A percentile compares a stretch with the other conserved stretches of the same genome.
These are phyloP conservation scores for Dactylellina drechsleri DNA, from an alignment of 2,329 filamentous ascomycete genomes.

Conservation along the genomic window DNA sequence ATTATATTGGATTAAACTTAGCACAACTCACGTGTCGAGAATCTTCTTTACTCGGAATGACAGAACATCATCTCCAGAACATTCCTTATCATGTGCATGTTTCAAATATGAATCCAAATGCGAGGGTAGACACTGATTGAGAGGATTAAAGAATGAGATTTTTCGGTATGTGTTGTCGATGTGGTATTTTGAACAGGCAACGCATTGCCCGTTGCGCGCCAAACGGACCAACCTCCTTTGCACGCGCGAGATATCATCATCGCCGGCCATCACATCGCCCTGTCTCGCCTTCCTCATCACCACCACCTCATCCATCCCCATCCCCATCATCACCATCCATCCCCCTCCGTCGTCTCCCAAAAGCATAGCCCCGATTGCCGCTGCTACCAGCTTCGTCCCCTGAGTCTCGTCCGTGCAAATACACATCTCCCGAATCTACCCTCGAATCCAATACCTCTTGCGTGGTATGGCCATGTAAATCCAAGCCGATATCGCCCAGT, in stretches of 20 bases:
- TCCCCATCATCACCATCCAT: no score
- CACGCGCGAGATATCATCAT: slow-evolving; percentile 39
- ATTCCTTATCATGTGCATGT: no score
- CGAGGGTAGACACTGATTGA: neutral
- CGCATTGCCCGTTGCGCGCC: slow-evolving; percentile 11
- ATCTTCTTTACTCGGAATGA: no score
- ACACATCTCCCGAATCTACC: neutral
- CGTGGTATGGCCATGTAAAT: slow-evolving; percentile 46
- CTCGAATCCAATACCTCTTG: slow-evolving; percentile 5
- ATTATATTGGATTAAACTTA: no score
- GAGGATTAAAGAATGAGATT: neutral
- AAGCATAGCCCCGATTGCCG: neutral
- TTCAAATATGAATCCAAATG: no score
- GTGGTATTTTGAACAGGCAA: slow-evolving; percentile 13
- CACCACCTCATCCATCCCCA: neutral
- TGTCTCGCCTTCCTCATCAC: slow-evolving; percentile 13
- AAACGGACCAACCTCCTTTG: slow-evolving; percentile 45
- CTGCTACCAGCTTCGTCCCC: no score
- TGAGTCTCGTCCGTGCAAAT: neutral
- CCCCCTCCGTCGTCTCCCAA: neutral
- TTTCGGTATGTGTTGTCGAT: neutral
- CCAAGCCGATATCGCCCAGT: slow-evolving; percentile 19
- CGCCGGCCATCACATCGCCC: slow-evolving; percentile 5
- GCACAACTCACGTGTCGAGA: no score
- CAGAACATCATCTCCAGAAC: no score